phyloP scores from a whole-genome alignment of 129 eudicot genomes.

The Tagetes erecta region DNA sequence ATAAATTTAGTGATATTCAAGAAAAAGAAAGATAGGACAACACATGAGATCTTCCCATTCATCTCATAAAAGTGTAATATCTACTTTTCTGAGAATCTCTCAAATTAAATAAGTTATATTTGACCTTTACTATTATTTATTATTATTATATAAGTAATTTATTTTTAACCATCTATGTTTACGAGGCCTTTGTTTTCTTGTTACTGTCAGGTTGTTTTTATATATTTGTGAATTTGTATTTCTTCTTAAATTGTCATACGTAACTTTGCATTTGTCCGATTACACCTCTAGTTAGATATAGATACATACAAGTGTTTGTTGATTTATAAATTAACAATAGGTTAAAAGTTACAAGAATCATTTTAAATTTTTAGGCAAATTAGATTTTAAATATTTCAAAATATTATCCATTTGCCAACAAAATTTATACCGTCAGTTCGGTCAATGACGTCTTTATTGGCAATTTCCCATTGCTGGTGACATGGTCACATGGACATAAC shows the following conservation, averaged over 20 bases:
- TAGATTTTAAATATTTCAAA: too few species aligned
- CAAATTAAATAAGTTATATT: constrained; percentile 17
- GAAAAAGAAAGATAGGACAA: constrained; percentile 19
- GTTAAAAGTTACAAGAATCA: too few species aligned
- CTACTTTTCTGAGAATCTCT: constrained; percentile 34
- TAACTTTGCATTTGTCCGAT: neutral
- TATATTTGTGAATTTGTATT: neutral
- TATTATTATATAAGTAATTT: neutral
- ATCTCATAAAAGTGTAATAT: constrained; percentile 29
- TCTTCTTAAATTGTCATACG: constrained; percentile 11
- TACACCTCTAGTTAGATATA: too few species aligned
- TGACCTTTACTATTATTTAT: constrained; percentile 20
- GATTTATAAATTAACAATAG: too few species aligned
- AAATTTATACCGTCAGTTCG: too few species aligned
- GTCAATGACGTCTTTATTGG: too few species aligned
- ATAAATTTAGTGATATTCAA: neutral
- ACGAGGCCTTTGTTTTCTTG: constrained; percentile 16
- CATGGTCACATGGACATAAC: too few species aligned
- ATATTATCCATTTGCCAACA: too few species aligned
- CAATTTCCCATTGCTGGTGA: too few species aligned
- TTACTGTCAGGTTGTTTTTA: constrained; percentile 7
- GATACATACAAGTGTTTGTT: too few species aligned
- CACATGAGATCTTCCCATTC: constrained; percentile 21
- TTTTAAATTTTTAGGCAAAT: too few species aligned
- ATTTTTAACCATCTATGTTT: neutral